Conservation (phyloP, 2,329 filamentous ascomycete species). For the Fusarium tuaranense region DNA sequence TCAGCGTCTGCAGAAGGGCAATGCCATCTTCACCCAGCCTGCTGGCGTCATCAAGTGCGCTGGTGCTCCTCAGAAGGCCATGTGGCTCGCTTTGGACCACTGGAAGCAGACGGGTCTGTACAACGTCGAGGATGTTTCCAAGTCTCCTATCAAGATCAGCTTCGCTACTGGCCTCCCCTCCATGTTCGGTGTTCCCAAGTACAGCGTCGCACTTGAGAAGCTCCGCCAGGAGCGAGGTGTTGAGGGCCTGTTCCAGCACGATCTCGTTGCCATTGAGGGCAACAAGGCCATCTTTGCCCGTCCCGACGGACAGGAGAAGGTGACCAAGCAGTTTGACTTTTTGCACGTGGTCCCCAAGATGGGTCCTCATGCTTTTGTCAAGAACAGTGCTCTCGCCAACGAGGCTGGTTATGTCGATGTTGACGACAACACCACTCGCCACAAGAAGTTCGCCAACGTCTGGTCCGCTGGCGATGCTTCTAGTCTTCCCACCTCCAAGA, state of each 20-base stretch:
- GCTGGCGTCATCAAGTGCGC: slow-evolving; percentile 70
- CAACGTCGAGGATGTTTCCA: slow-evolving; percentile 50
- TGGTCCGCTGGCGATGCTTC: slow-evolving; percentile 71
- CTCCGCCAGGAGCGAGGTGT: slow-evolving; percentile 66
- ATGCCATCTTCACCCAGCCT: slow-evolving; percentile 70
- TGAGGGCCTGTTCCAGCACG: slow-evolving; percentile 69
- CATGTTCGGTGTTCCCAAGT: slow-evolving; percentile 73
- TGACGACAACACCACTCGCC: slow-evolving; percentile 62
- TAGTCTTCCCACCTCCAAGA: slow-evolving; percentile 69
- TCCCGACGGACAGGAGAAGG: slow-evolving; percentile 55
- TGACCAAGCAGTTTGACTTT: slow-evolving; percentile 64
- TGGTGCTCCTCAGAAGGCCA: slow-evolving; percentile 70
- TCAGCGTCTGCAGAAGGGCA: slow-evolving; percentile 60
- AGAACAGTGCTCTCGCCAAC: slow-evolving; percentile 65
- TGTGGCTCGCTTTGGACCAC: slow-evolving; percentile 71
- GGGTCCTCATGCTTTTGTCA: slow-evolving; percentile 66
- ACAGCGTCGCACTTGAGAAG: slow-evolving; percentile 64
- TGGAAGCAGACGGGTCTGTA: slow-evolving; percentile 68
- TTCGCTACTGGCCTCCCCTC: slow-evolving; percentile 67
- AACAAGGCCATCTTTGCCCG: slow-evolving; percentile 63
- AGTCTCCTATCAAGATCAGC: slow-evolving; percentile 61
- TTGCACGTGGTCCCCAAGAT: slow-evolving; percentile 70
- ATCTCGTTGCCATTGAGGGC: slow-evolving; percentile 65
- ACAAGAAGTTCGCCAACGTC: slow-evolving; percentile 66
- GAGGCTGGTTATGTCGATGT: slow-evolving; percentile 69